A percentile compares a stretch with the other conserved stretches of the same genome.
phyloP scores from a whole-genome alignment of 2,329 filamentous ascomycete species.

The Sporothrix pallida region DNA sequence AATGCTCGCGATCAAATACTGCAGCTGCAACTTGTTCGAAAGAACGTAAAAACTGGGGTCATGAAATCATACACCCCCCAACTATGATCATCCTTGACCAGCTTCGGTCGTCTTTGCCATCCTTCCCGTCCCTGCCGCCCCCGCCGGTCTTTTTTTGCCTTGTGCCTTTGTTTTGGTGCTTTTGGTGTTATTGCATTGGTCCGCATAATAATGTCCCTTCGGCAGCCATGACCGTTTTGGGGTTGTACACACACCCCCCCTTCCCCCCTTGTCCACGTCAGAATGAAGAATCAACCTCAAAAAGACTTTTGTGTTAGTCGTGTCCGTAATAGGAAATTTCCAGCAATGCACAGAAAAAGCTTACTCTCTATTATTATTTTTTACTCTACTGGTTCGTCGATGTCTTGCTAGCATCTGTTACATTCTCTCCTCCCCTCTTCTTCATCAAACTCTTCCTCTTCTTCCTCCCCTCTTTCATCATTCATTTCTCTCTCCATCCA shows the following conservation, averaged over 20 bases:
- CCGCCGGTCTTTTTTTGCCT: neutral
- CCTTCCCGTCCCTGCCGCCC: neutral
- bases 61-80: constrained; percentile 19
- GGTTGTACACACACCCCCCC: constrained; percentile 26
- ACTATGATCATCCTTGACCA: neutral
- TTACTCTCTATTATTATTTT: neutral
- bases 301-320: constrained; percentile 21
- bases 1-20: constrained; percentile 4
- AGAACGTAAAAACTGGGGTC: neutral
- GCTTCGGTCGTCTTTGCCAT: neutral
- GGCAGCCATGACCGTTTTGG: constrained; percentile 15
- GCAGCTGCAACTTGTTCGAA: neutral
- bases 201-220: constrained; percentile 4
- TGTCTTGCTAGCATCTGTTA: neutral
- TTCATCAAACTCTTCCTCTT: neutral
- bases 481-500: neutral
- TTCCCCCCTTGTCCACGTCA: neutral
- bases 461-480: neutral
- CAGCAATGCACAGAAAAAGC: neutral
- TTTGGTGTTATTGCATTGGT: neutral
- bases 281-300: neutral
- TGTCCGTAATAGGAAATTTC: constrained; percentile 34
- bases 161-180: neutral
- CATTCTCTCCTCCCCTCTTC: neutral
- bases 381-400: neutral